Conservation (phyloP, 768 basidiomycete species). For the Pleurotus cornucopiae region DNA sequence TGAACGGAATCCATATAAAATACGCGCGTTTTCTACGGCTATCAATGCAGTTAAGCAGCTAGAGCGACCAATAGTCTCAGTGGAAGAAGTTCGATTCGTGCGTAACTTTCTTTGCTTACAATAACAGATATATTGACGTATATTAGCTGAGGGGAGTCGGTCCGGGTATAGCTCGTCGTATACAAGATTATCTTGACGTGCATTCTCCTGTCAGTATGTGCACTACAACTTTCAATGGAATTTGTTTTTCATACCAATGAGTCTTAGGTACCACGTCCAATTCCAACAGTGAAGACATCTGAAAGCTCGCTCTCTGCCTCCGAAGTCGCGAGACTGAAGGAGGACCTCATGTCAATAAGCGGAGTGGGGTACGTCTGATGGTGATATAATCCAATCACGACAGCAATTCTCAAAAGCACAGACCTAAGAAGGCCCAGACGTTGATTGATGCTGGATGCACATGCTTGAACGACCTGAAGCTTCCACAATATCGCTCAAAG, state of each 20-base stretch:
- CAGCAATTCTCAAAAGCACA: conserved; percentile 13
- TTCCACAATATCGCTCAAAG: conserved; percentile 31
- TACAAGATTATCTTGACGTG: conserved; percentile 33
- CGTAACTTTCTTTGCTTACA: conserved; percentile 2
- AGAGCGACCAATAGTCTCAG: conserved; percentile 38
- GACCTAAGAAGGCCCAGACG: conserved; percentile 31
- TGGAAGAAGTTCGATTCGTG: conserved; percentile 36
- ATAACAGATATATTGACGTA: neutral
- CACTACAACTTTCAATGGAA: conserved; percentile 1
- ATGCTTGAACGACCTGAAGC: conserved; percentile 35
- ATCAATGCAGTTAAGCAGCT: conserved; percentile 37
- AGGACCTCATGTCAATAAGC: conserved; percentile 1
- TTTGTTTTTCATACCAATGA: neutral
- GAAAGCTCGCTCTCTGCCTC: neutral
- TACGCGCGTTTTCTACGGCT: conserved; percentile 46
- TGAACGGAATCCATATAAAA: conserved; percentile 40
- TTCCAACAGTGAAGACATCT: too few species aligned
- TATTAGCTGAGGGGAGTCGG: conserved; percentile 31
- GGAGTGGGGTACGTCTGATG: conserved; percentile 1
- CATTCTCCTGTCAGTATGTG: conserved; percentile 30
- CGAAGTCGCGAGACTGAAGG: neutral
- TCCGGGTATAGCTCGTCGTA: conserved; percentile 39
- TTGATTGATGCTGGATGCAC: conserved; percentile 49
- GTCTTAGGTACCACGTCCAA: neutral
- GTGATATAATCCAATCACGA: too few species aligned